Evolutionary conservation across 2,329 filamentous ascomycete genomes (phyloP).

Genomic region (Kalmusia sp.): DNA sequence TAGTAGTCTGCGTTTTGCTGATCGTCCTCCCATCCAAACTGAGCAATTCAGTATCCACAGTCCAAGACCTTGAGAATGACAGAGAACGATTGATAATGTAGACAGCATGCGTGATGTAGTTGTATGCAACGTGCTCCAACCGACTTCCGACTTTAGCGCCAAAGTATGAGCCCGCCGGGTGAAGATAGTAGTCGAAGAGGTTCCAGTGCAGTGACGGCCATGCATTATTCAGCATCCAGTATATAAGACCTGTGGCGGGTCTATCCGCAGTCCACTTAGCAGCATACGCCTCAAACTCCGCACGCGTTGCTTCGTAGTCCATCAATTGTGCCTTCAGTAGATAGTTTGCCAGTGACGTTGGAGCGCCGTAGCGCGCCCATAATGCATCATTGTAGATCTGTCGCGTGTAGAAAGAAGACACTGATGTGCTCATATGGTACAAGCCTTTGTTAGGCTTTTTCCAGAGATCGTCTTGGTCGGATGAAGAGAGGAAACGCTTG

Average conservation of each 20-base stretch:
- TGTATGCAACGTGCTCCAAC: slow-evolving; percentile 62
- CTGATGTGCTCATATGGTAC: slow-evolving; percentile 67
- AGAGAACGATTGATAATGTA: slow-evolving; percentile 64
- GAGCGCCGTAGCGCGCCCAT: slow-evolving; percentile 59
- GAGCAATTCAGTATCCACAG: slow-evolving; percentile 59
- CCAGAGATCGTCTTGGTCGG: slow-evolving; percentile 65
- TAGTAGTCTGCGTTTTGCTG: slow-evolving; percentile 32
- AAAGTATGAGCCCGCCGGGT: slow-evolving; percentile 65
- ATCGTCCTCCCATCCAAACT: slow-evolving; percentile 56
- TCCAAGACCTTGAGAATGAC: slow-evolving; percentile 48
- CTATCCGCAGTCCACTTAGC: slow-evolving; percentile 58
- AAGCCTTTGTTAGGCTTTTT: slow-evolving; percentile 58
- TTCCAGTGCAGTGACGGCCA: slow-evolving; percentile 73
- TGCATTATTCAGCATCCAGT: slow-evolving; percentile 73
- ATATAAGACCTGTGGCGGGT: slow-evolving; percentile 67
- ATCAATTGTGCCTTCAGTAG: slow-evolving; percentile 66
- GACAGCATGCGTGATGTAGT: slow-evolving; percentile 56
- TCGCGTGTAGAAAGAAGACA: slow-evolving; percentile 63
- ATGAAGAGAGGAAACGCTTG: slow-evolving; percentile 58
- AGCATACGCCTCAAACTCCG: slow-evolving; percentile 65
- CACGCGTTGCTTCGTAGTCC: slow-evolving; percentile 69
- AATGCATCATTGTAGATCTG: slow-evolving; percentile 66
- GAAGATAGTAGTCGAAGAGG: slow-evolving; percentile 69
- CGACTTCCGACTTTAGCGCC: slow-evolving; percentile 62
- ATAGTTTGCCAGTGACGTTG: slow-evolving; percentile 63